These are phyloP conservation scores for Eucalyptus coolabah DNA, from an alignment of 345 rosid genomes.

Conservation along the genomic window DNA sequence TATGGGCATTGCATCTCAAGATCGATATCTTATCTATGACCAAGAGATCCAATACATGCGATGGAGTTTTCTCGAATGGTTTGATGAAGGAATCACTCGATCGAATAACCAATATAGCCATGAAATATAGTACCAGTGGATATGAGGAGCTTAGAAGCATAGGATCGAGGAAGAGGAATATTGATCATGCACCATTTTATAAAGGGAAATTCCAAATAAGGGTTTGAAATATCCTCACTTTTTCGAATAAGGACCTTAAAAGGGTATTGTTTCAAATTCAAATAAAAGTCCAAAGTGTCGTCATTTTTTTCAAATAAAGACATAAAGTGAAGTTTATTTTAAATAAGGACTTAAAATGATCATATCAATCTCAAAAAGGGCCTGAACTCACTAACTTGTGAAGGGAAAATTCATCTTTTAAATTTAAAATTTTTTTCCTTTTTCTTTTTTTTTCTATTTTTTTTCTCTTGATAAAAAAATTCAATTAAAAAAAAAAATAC, in stretches of 20 bases:
- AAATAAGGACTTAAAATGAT: rapidly evolving
- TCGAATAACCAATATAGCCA: slow-evolving; percentile 22
- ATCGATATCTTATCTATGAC: slow-evolving; percentile 26
- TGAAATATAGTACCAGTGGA: not conserved
- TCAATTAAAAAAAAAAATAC: too few relatives aligned
- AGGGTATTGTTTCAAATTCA: too few relatives aligned
- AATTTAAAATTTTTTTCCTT: too few relatives aligned
- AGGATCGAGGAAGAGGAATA: not conserved
- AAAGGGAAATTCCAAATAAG: too few relatives aligned
- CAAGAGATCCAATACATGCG: slow-evolving; percentile 18
- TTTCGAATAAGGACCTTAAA: too few relatives aligned
- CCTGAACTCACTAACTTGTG: rapidly evolving
- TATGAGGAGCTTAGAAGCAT: not conserved
- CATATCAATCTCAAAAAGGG: too few relatives aligned
- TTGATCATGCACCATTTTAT: not conserved
- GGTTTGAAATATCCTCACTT: too few relatives aligned
- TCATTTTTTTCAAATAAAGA: too few relatives aligned
- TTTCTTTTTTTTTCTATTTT: too few relatives aligned
- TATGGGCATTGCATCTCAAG: slow-evolving; percentile 35
- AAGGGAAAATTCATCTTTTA: rapidly evolving
- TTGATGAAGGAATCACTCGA: slow-evolving; percentile 8
- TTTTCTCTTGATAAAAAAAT: too few relatives aligned
- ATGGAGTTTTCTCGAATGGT: slow-evolving; percentile 19
- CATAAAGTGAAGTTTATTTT: too few relatives aligned
- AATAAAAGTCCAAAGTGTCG: too few relatives aligned